These are phyloP conservation scores for Ustilago curta DNA, from an alignment of 1,284 basidiomycete genomes.

Conservation along the genomic window DNA sequence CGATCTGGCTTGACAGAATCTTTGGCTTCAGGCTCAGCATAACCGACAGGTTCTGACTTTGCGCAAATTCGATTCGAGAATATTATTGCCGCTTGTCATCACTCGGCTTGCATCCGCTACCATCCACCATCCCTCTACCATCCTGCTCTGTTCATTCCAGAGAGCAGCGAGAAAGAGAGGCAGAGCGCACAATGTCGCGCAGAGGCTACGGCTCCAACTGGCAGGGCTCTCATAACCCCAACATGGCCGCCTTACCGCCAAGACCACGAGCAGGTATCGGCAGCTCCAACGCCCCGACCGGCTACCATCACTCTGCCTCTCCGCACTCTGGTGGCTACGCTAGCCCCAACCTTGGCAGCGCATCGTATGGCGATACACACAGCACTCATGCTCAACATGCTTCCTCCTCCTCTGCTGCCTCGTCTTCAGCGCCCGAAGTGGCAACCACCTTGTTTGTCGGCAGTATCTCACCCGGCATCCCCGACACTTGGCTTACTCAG, in stretches of 20 bases:
- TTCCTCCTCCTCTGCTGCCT: slow-evolving; percentile 10
- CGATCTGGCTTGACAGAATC: background rate
- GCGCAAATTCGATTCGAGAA: background rate
- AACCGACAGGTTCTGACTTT: slow-evolving; percentile 6
- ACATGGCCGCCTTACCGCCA: slow-evolving; percentile 59
- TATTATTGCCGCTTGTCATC: background rate
- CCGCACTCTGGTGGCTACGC: slow-evolving; percentile 33
- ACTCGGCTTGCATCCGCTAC: background rate
- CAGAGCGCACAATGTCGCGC: slow-evolving; percentile 29
- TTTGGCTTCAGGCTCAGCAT: background rate
- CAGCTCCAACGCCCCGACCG: slow-evolving; percentile 23
- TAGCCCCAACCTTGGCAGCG: slow-evolving; percentile 22
- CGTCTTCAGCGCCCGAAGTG: slow-evolving; percentile 56
- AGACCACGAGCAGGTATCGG: slow-evolving; percentile 51
- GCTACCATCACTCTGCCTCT: slow-evolving; percentile 27
- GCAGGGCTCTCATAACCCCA: slow-evolving; percentile 58
- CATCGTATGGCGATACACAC: slow-evolving; percentile 12
- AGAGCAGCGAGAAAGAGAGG: background rate
- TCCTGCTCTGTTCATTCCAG: background rate
- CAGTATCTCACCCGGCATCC: slow-evolving; percentile 92
- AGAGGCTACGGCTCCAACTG: slow-evolving; percentile 39
- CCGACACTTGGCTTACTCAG: slow-evolving; percentile 79
- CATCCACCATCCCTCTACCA: background rate
- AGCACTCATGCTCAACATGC: slow-evolving; percentile 20
- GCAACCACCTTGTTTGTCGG: slow-evolving; percentile 83